These are phyloP conservation scores for Calonectria ilicicola DNA, from an alignment of 2,329 filamentous ascomycete genomes.

Conservation along the genomic window DNA sequence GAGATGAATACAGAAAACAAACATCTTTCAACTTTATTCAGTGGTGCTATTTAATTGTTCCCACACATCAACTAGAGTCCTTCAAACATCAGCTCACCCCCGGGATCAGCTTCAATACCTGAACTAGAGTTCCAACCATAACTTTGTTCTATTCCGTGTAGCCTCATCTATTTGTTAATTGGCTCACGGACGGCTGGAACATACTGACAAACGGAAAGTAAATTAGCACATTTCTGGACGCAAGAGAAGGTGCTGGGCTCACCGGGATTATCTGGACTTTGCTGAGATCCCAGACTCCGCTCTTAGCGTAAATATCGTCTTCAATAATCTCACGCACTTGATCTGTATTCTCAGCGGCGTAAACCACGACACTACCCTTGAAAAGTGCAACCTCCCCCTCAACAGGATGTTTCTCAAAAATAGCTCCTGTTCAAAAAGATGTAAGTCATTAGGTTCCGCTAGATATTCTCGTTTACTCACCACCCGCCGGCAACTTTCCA, in stretches of 20 bases:
- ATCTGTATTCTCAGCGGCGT: constrained; percentile 2
- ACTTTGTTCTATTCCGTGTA: too few relatives aligned
- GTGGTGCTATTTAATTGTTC: too few relatives aligned
- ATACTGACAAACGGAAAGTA: not conserved
- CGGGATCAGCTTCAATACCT: too few relatives aligned
- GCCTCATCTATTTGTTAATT: not conserved
- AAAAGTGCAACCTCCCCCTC: constrained; percentile 25
- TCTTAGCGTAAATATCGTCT: constrained; percentile 34
- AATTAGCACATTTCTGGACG: not conserved
- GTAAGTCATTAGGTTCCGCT: not conserved
- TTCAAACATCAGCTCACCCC: too few relatives aligned
- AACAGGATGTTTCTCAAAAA: constrained; percentile 31
- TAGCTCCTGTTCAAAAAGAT: constrained; percentile 3
- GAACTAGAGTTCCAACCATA: too few relatives aligned
- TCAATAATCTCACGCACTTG: constrained; percentile 34
- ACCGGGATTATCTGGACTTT: constrained; percentile 39
- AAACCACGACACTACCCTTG: constrained; percentile 25
- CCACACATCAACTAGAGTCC: too few relatives aligned
- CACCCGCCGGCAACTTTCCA: constrained; percentile 28
- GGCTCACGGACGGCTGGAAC: constrained; percentile 19
- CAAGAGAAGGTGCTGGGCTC: not conserved
- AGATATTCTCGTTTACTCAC: not conserved
- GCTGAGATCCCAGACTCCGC: constrained; percentile 38
- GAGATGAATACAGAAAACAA: too few relatives aligned
- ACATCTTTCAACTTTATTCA: too few relatives aligned